Conservation (phyloP, 257 asterid species). For the Marsdenia floribunda region DNA sequence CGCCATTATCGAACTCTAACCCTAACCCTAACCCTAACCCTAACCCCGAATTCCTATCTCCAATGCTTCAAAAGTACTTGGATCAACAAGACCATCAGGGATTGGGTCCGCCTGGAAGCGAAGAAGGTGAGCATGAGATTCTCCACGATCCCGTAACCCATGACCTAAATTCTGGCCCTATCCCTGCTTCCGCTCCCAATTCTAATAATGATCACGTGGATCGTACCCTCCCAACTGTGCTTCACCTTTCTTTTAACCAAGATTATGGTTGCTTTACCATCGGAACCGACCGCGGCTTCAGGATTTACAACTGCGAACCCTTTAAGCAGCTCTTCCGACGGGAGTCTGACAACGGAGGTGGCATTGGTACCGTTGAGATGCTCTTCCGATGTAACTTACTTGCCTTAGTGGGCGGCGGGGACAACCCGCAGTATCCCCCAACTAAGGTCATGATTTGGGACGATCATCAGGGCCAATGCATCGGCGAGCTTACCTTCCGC, state of each 20-base stretch:
- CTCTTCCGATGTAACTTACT: slow-evolving; percentile 85
- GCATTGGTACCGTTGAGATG: slow-evolving; percentile 87
- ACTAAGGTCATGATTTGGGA: slow-evolving; percentile 99
- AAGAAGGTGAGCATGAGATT: neutral
- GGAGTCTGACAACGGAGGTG: slow-evolving; percentile 66
- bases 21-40: slow-evolving; percentile 22
- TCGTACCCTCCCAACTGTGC: slow-evolving; percentile 33
- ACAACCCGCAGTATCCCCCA: slow-evolving; percentile 69
- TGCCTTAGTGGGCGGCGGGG: slow-evolving; percentile 84
- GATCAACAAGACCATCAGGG: slow-evolving; percentile 22
- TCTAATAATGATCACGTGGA: slow-evolving; percentile 7
- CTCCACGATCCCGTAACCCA: neutral
- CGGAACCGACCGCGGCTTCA: slow-evolving; percentile 81
- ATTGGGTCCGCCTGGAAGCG: slow-evolving; percentile 7
- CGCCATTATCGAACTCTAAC: slow-evolving; percentile 14
- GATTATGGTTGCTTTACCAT: slow-evolving; percentile 80
- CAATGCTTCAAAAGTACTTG: slow-evolving; percentile 26
- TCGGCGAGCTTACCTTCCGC: slow-evolving; percentile 77
- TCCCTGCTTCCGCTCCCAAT: neutral
- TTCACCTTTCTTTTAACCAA: slow-evolving; percentile 86
- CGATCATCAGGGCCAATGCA: slow-evolving; percentile 78
- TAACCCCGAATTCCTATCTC: slow-evolving; percentile 22
- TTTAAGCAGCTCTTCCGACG: slow-evolving; percentile 88
- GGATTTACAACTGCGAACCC: slow-evolving; percentile 85
- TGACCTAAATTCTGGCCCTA: neutral